These are phyloP conservation scores for Eragrostis nindensis DNA, from an alignment of 176 grass and related monocot genomes.

Conservation along the genomic window DNA sequence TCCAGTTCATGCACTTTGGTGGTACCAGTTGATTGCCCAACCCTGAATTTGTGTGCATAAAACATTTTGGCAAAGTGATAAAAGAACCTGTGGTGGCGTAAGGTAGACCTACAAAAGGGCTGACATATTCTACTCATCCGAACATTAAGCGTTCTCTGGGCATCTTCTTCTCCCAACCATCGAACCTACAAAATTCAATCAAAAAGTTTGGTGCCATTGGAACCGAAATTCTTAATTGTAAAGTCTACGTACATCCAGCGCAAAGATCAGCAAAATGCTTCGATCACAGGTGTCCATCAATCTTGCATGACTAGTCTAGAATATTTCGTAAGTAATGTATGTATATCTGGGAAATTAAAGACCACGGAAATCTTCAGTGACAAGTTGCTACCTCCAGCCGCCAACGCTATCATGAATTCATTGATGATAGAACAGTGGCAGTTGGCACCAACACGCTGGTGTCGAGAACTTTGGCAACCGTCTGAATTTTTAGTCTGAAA, in stretches of 20 bases:
- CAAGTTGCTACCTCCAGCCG: constrained; percentile 10
- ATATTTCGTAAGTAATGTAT: background rate
- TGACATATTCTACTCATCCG: background rate
- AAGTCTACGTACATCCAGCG: constrained; percentile 12
- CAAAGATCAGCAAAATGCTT: background rate
- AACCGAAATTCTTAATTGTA: constrained; percentile 25
- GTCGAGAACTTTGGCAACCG: background rate
- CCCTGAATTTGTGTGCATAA: background rate
- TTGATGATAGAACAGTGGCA: background rate
- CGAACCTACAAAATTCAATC: background rate
- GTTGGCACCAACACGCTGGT: background rate
- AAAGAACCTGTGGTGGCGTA: background rate
- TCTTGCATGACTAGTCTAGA: constrained; percentile 20
- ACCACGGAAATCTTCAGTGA: background rate
- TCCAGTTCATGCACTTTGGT: background rate
- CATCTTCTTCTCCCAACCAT: constrained; percentile 27
- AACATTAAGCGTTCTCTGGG: background rate
- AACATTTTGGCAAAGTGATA: background rate
- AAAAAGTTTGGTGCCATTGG: background rate
- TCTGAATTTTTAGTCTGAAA: no score
- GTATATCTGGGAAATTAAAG: background rate
- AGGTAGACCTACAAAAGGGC: background rate
- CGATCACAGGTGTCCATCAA: constrained; percentile 13
- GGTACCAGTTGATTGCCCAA: background rate
- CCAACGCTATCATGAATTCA: constrained; percentile 1